A percentile compares a stretch with the other conserved stretches of the same genome.
Conservation (phyloP, 1,284 basidiomycete species). For the Rhodofomes roseus region DNA sequence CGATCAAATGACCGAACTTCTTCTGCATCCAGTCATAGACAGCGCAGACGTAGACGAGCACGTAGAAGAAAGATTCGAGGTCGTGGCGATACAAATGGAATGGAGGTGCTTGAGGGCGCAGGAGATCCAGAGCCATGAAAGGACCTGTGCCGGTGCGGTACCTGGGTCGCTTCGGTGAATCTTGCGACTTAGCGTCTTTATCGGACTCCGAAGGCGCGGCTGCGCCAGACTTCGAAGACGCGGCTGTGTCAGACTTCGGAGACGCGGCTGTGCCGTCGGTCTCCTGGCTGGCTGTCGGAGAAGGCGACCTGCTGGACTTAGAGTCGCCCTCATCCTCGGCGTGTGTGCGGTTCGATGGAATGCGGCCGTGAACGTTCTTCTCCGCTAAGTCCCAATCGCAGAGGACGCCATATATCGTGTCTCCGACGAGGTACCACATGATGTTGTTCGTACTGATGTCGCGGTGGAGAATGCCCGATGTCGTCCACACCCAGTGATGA, state of each 20-base stretch:
- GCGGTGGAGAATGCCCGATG: conserved; percentile 16
- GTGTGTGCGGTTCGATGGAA: background rate
- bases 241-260: too few relatives aligned
- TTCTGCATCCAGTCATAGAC: background rate
- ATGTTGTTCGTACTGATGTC: conserved; percentile 27
- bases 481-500: conserved; percentile 7
- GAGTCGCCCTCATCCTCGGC: too few relatives aligned
- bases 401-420: conserved; percentile 19
- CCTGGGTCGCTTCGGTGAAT: background rate
- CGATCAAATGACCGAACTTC: background rate
- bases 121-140: conserved; percentile 27
- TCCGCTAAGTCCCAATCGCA: conserved; percentile 24
- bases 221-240: too few relatives aligned
- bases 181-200: background rate
- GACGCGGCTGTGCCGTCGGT: background rate
- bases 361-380: background rate
- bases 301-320: too few relatives aligned
- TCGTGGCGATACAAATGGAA: conserved; percentile 28
- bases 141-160: conserved; percentile 26
- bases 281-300: background rate
- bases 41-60: conserved; percentile 9
- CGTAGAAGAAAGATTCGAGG: conserved; percentile 29
- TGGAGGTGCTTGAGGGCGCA: conserved; percentile 7
- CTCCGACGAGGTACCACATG: conserved; percentile 17
- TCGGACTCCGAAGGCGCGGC: too few relatives aligned